These are phyloP conservation scores for Annulohypoxylon nitens DNA, from an alignment of 495 filamentous ascomycete genomes.

Conservation along the genomic window DNA sequence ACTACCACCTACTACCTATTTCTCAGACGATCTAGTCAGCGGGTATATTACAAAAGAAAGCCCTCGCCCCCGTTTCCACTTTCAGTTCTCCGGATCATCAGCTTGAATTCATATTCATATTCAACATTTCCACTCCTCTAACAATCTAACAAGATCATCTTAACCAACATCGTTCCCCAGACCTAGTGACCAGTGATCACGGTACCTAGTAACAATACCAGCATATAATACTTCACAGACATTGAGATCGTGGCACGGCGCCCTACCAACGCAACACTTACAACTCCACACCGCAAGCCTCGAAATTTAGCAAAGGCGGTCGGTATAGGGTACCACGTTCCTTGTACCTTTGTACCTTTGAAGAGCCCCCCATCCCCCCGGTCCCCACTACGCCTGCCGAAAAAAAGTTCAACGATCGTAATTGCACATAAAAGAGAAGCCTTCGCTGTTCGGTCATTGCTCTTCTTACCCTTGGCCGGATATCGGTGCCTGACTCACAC, in stretches of 20 bases:
- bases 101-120: not conserved
- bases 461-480: slow-evolving; percentile 47
- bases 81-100: slow-evolving; percentile 16
- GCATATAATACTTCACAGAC: slow-evolving; percentile 40
- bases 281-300: slow-evolving; percentile 48
- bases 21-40: slow-evolving; percentile 40
- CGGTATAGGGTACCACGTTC: slow-evolving; percentile 35
- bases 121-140: slow-evolving; percentile 1
- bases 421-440: slow-evolving; percentile 48
- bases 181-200: not conserved
- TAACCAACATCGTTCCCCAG: slow-evolving; percentile 1
- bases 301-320: slow-evolving; percentile 32
- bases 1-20: not conserved
- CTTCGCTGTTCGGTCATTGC: slow-evolving; percentile 47
- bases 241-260: slow-evolving; percentile 28
- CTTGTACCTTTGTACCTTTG: slow-evolving; percentile 14
- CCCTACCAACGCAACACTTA: slow-evolving; percentile 36
- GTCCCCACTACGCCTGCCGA: slow-evolving; percentile 43
- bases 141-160: too few relatives aligned
- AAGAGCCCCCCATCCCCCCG: slow-evolving; percentile 16
- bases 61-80: slow-evolving; percentile 38
- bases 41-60: slow-evolving; percentile 51
- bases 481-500: slow-evolving; percentile 55
- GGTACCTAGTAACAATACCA: slow-evolving; percentile 13
- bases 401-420: slow-evolving; percentile 46